These are phyloP conservation scores for Arctium lappa DNA, from an alignment of 129 eudicot species.

Conservation along the genomic window DNA sequence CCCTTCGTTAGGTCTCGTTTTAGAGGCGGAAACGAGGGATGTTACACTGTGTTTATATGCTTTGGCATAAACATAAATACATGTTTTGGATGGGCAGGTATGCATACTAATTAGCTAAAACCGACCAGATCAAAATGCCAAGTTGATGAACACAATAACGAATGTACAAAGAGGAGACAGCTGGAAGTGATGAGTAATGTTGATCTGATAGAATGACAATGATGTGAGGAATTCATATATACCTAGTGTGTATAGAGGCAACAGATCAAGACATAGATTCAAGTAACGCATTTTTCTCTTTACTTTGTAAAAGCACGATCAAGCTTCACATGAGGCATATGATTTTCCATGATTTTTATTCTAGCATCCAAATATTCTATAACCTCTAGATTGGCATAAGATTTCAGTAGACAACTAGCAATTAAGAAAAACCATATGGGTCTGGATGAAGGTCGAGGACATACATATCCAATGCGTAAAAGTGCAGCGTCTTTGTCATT, in stretches of 20 bases:
- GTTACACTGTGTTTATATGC: neutral
- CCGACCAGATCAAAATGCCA: neutral
- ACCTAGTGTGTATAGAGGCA: neutral
- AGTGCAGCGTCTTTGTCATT: constrained; percentile 72
- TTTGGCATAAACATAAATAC: neutral
- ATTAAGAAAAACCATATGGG: neutral
- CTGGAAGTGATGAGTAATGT: neutral
- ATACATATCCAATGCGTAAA: constrained; percentile 83
- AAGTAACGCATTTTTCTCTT: neutral
- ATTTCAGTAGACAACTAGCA: constrained; percentile 11
- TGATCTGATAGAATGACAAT: neutral
- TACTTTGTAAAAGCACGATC: neutral
- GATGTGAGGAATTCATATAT: neutral
- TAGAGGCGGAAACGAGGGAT: too few relatives aligned
- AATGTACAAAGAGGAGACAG: neutral
- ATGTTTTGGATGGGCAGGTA: neutral
- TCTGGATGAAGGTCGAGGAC: constrained; percentile 20
- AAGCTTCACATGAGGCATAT: neutral
- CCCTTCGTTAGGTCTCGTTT: too few relatives aligned
- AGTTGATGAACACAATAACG: neutral
- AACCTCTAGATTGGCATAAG: neutral
- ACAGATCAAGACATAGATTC: neutral
- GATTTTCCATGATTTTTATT: constrained; percentile 1
- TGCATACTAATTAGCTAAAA: too few relatives aligned
- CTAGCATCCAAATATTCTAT: neutral